A percentile compares a stretch with the other conserved stretches of the same genome.
Conservation (phyloP, 768 basidiomycete genomes). For the Naganishia randhawae region DNA sequence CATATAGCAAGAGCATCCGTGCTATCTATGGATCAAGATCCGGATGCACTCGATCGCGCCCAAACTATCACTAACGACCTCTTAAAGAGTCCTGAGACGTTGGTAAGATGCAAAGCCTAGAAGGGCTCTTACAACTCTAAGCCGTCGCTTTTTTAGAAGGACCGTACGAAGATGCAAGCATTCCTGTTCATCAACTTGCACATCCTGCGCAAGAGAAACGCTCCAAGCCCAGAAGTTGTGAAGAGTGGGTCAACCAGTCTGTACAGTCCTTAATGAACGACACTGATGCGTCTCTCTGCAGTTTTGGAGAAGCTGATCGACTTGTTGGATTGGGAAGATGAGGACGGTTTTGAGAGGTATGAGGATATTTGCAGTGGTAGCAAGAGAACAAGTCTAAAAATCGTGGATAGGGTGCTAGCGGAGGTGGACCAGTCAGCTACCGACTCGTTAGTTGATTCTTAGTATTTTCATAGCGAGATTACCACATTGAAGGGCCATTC, state of each 20-base stretch:
- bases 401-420: neutral
- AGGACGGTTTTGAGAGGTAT: neutral
- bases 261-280: neutral
- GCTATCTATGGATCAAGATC: neutral
- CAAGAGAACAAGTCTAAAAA: neutral
- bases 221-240: conserved; percentile 1
- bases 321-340: neutral
- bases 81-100: neutral
- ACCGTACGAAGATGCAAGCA: neutral
- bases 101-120: neutral
- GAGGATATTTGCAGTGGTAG: neutral
- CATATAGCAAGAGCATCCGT: neutral
- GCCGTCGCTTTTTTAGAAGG: neutral
- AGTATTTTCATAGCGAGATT: too few relatives aligned
- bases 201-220: conserved; percentile 6
- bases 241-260: neutral
- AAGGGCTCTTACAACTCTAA: neutral
- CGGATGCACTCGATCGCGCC: conserved; percentile 7
- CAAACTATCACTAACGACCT: conserved; percentile 11
- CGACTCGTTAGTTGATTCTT: conserved; percentile 1
- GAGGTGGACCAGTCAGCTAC: neutral
- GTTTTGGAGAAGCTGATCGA: conserved; percentile 11
- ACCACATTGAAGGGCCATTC: neutral
- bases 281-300: neutral
- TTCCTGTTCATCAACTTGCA: conserved; percentile 11